phyloP scores from a whole-genome alignment of 805 yeast species.

The Metschnikowia baotianmanensis region DNA sequence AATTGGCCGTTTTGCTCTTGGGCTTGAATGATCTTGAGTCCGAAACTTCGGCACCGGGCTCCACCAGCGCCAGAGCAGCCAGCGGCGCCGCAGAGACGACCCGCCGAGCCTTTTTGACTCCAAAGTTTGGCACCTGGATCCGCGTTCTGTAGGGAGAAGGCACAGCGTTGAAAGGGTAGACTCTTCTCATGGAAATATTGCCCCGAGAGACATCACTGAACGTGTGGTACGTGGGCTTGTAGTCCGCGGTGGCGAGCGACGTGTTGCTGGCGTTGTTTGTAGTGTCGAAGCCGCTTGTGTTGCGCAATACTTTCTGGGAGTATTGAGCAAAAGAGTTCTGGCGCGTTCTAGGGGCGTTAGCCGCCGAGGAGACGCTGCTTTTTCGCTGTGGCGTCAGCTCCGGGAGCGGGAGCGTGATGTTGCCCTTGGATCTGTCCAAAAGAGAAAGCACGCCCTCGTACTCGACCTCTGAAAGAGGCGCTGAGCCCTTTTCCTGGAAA shows the following conservation, averaged over 20 bases:
- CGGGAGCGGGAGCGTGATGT: slow-evolving; percentile 15
- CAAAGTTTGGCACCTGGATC: slow-evolving; percentile 32
- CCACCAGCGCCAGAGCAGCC: slow-evolving; percentile 1
- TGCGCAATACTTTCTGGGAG: slow-evolving; percentile 30
- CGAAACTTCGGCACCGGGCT: slow-evolving; percentile 5
- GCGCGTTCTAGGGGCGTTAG: slow-evolving; percentile 4
- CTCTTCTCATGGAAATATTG: slow-evolving; percentile 36
- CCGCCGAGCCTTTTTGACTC: slow-evolving; percentile 16
- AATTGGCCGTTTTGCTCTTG: slow-evolving; percentile 48
- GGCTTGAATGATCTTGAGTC: slow-evolving; percentile 21
- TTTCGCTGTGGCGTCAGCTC: slow-evolving; percentile 9
- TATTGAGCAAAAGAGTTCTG: slow-evolving; percentile 23
- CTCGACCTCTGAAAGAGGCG: slow-evolving; percentile 71
- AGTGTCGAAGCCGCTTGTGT: slow-evolving; percentile 19
- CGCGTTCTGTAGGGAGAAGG: slow-evolving; percentile 45
- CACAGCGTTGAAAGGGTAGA: slow-evolving; percentile 44
- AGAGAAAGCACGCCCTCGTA: slow-evolving; percentile 77
- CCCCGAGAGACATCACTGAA: slow-evolving; percentile 25
- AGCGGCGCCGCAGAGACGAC: slow-evolving; percentile 11
- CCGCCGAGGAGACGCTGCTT: neutral
- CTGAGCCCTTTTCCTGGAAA: slow-evolving; percentile 70
- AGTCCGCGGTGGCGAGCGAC: slow-evolving; percentile 33
- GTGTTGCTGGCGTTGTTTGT: slow-evolving; percentile 18
- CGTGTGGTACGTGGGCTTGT: slow-evolving; percentile 37
- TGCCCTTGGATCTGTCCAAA: slow-evolving; percentile 24